Evolutionary conservation across 2,329 filamentous ascomycete genomes (phyloP), one percentile per base, ranked within the genome.

Genomic region (Fusarium sp.): DNA sequence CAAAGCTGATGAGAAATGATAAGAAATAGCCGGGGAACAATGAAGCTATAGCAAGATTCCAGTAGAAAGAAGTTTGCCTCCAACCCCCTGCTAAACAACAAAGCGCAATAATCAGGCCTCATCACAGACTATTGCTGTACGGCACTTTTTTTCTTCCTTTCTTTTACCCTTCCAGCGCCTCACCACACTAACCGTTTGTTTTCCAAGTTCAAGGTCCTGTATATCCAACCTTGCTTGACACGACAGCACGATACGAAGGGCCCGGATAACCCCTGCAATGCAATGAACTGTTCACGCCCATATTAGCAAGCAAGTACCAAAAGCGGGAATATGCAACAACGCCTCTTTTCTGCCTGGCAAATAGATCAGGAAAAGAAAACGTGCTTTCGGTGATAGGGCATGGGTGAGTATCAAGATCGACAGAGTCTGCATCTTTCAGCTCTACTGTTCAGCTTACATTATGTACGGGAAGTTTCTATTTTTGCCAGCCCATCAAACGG

Each of bases 11-110:
- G 16, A 40, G 61, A 62, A 46, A 24, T 10, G n/a, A 12, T 24
- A 62, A 58, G 32, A 40, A 49, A 59, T 38, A 27, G 51, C 6
- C n/a, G 70, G 73, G 73, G 67, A 48, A 46, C 29, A 65, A 45
- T 55, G 73, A 72, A 72, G 71, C 73, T 75, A 75, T 75, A 75
- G 73, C 54, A 73, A 54, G 48, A 68, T 66, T 43, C n/a, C 7
- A 13, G 15, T 5, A 29, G 11, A 22, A 48, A 38, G 12, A 32
- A 25, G 32, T 40, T 52, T 6, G 48, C 48, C 48, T 52, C 32
- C 32, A 25, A 43, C n/a, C 49, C 44, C 29, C 43, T 46, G 30
- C 38, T 45, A 22, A 55, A 62, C 46, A 57, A 59, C 29, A 54
- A 46, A 54, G 25, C 58, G 46, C 47, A 61, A 60, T 40, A 24